phyloP scores from a whole-genome alignment of 345 rosid genomes.

The Trapa incisa region DNA sequence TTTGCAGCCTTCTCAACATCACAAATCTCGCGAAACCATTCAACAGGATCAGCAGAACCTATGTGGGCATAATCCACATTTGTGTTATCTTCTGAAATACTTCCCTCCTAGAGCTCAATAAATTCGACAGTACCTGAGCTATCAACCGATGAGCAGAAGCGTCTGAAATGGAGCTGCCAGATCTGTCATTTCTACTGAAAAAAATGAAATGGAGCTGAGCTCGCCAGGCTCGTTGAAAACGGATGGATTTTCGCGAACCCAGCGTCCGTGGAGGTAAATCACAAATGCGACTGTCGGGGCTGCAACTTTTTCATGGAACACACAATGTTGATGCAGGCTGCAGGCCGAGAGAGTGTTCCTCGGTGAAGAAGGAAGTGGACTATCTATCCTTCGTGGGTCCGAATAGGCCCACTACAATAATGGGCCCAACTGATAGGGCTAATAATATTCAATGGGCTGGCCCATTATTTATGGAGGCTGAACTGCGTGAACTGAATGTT shows the following conservation, averaged over 20 bases:
- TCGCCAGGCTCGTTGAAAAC: not conserved
- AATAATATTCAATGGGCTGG: not conserved
- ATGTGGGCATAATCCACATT: conserved; percentile 14
- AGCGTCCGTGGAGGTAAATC: not conserved
- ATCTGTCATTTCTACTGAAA: not conserved
- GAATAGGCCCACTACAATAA: not conserved
- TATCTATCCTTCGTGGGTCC: not conserved
- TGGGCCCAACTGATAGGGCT: not conserved
- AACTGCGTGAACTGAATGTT: not conserved
- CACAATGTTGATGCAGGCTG: not conserved
- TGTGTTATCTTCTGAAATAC: not conserved
- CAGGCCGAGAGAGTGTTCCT: not conserved
- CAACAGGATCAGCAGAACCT: conserved; percentile 37
- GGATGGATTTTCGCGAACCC: not conserved
- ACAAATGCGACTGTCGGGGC: not conserved
- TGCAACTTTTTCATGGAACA: not conserved
- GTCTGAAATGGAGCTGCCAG: not conserved
- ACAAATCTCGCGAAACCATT: conserved; percentile 42
- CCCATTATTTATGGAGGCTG: not conserved
- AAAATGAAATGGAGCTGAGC: conserved; percentile 1
- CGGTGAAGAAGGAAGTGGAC: not conserved
- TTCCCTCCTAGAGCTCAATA: not conserved
- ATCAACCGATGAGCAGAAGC: conserved; percentile 1
- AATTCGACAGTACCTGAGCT: not conserved
- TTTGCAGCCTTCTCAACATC: conserved; percentile 24